These are phyloP conservation scores for Cucumis sativus DNA, from an alignment of 306 rosid genomes.

Conservation along the genomic window DNA sequence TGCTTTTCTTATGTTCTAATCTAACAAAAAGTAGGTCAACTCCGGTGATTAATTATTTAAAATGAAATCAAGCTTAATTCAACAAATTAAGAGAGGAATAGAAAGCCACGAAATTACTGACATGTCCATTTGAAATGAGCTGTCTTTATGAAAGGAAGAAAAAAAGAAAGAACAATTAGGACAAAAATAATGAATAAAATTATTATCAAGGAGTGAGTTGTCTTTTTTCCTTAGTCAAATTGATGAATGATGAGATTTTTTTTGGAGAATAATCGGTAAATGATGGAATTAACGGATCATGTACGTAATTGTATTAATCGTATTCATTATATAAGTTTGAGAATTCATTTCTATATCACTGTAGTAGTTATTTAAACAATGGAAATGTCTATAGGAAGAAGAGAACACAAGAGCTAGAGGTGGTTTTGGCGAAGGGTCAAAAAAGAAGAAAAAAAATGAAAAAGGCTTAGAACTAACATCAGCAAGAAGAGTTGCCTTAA, in stretches of 20 bases:
- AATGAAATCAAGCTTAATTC: neutral
- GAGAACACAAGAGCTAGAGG: rapidly evolving
- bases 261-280: too few species aligned
- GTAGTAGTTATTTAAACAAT: too few species aligned
- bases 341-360: too few species aligned
- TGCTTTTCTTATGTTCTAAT: neutral
- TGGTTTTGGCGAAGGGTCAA: neutral
- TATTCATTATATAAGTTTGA: too few species aligned
- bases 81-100: neutral
- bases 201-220: neutral
- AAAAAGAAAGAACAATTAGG: neutral
- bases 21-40: neutral
- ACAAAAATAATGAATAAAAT: neutral
- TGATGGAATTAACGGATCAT: too few species aligned
- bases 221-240: neutral
- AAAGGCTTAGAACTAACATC: slow-evolving; percentile 1
- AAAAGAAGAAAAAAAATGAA: neutral
- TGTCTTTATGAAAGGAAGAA: neutral
- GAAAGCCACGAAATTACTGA: neutral
- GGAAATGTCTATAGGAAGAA: neutral
- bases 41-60: too few species aligned
- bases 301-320: too few species aligned
- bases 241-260: neutral
- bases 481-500: slow-evolving; percentile 37
- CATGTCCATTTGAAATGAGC: neutral